Base-by-base conservation (phyloP, 192 early-diverging fungal species). In the Fimicolochytrium jonesii region DNA sequence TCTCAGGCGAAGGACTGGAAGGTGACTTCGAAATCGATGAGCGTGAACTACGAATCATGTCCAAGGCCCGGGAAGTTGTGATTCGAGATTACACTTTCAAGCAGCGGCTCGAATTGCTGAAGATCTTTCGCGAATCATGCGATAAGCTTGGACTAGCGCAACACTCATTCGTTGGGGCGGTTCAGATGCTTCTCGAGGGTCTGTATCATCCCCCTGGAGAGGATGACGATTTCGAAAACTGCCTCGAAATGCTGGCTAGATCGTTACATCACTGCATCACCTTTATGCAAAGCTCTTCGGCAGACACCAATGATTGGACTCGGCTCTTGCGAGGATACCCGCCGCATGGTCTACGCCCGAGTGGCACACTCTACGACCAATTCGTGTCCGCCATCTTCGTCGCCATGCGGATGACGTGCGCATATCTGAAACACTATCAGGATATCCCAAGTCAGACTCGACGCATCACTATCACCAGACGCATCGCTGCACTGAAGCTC, bases 401-500 rank as follows among this genome's bases (percentile, higher is more conserved):
- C 5, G 46, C 10, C 18, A 42, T 64, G 29, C 49, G 37, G 4
- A 42, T 64, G 39, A 44, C 28, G 11, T 54, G 50, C 25, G 23
- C 52, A 35, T 52, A 52, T 48, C 49, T 61, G 44, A 51, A 36
- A 25, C 11, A 35, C 17, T 36, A 61, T 30, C 11, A 28, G 1
- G 60, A 61, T 15, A 6, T 51, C 7, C 34, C 63, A 7, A 43
- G 15, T 4, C 0, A 9, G 10, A 22, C 43, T 0, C 18, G 41
- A 11, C 43, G 28, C 22, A 0, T 4, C 11, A 20, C 13, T 13
- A 29, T 45, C 10, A 43, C 57, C 5, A 17, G 45, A 17, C 57
- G 57, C 3, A 17, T 59, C 2, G 46, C n/a, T 32, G 37, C 57
- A 20, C 20, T 59, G 42, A 59, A 59, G 26, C 30, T 44, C 18